Evolutionary conservation across 2,329 filamentous ascomycete genomes (phyloP).

Genomic region (Polychaeton citri): DNA sequence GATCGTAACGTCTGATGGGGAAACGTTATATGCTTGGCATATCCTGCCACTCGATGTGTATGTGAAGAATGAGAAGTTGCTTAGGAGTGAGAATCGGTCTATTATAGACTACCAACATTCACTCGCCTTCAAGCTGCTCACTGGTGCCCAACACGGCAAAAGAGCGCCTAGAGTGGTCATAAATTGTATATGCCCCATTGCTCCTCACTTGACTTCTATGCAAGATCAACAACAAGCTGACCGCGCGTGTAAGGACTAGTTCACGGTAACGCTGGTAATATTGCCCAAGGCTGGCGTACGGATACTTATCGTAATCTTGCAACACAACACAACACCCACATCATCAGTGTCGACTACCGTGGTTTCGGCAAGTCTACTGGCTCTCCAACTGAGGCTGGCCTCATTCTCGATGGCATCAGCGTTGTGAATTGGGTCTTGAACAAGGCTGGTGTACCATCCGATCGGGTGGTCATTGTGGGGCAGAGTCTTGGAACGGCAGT

Average conservation of each 20-base stretch:
- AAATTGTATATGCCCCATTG: constrained; percentile 27
- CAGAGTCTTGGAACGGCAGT: constrained; percentile 86
- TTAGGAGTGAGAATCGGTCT: constrained; percentile 35
- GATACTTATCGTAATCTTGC: constrained; percentile 66
- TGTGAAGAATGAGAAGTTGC: constrained; percentile 50
- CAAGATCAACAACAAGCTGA: constrained; percentile 7
- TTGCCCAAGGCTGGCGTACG: constrained; percentile 66
- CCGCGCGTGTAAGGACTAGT: constrained; percentile 8
- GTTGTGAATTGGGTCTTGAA: constrained; percentile 60
- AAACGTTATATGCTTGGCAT: constrained; percentile 80
- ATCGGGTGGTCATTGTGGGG: constrained; percentile 66
- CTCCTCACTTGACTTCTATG: constrained; percentile 4
- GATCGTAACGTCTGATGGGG: constrained; percentile 59
- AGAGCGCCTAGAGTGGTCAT: constrained; percentile 35
- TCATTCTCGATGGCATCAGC: constrained; percentile 66
- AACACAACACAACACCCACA: constrained; percentile 59
- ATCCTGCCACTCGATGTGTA: constrained; percentile 70
- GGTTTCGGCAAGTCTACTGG: constrained; percentile 75
- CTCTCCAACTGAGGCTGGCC: constrained; percentile 62
- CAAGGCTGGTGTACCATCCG: constrained; percentile 49
- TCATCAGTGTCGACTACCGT: constrained; percentile 83
- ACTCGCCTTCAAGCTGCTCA: constrained; percentile 36
- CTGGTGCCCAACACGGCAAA: constrained; percentile 32
- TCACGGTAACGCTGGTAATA: constrained; percentile 65
- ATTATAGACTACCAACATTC: constrained; percentile 33